Evolutionary conservation across 2,329 filamentous ascomycete species (phyloP), one percentile per base, ranked within the genome.

Genomic region (Alternaria hordeiaustralica): DNA sequence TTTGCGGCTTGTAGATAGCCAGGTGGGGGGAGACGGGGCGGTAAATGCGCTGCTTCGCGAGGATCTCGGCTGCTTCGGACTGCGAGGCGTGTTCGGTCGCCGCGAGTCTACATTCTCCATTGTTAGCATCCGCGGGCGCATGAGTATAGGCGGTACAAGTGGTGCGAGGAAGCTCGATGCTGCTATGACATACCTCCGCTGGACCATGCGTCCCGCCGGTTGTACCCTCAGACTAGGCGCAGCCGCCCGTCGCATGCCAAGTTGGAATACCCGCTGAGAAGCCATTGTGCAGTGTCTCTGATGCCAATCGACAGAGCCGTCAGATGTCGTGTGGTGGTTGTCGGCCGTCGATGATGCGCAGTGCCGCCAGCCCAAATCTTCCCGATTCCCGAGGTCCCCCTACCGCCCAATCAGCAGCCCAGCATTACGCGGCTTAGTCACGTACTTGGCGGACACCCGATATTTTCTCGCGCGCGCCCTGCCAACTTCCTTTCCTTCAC

Each of bases 1-100:
- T 92, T 81, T 93, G 89, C 64, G 91, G 88, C 80, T 89, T 87
- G 89, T 97, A 97, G 87, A 96, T 94, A 76, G 83, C 80, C 67
- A 97, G 88, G 79, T 97, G 94, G 59, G 94, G 94, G 49, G 93
- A 87, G 74, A 97, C 86, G 78, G 94, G 94, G 56, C 94, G 94
- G 76, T 87, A 82, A 60, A 90, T 86, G 75, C 94, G 94, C 85
- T 97, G 94, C 77, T 88, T 84, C 75, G 87, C 90, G 78, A 97
- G 92, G 82, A 97, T 88, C 71, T 87, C 78, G 69, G 87, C 75
- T 68, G 82, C 87, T 65, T 90, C 84, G 57, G 80, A 72, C 57
- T 82, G 80, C 65, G 86, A 84, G 74, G 91, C 73, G 77, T 86
- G 86, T 73, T 88, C 81, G 60, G 89, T 89, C 44, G 87, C 83